A percentile compares a stretch with the other conserved stretches of the same genome.
Conservation (phyloP, 441 rosid genomes). For the Codiaeum variegatum region DNA sequence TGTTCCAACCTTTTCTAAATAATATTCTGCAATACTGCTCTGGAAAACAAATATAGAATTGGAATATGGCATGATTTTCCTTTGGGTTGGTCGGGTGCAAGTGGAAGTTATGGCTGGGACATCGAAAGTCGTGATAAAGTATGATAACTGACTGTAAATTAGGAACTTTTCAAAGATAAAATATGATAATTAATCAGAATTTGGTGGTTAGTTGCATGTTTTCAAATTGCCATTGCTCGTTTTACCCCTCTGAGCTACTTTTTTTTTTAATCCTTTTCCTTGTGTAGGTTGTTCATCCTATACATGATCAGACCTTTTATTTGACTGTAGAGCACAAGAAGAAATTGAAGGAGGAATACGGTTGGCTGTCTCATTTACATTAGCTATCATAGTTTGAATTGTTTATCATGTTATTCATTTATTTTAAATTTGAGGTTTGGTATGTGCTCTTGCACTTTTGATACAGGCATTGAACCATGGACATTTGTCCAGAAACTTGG, state of each 20-base stretch:
- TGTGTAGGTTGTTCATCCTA: constrained; percentile 67
- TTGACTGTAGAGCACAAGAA: constrained; percentile 55
- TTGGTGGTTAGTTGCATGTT: not conserved
- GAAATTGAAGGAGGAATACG: constrained; percentile 79
- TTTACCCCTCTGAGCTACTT: not conserved
- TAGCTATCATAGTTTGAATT: not conserved
- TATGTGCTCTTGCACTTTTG: constrained; percentile 5
- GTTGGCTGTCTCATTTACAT: constrained; percentile 29
- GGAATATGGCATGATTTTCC: not conserved
- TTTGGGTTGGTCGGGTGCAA: not conserved
- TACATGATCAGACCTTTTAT: constrained; percentile 73
- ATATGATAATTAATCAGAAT: not conserved
- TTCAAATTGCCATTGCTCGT: not conserved
- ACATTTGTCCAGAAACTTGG: constrained; percentile 84
- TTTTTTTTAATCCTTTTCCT: constrained; percentile 11
- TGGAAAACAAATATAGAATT: not conserved
- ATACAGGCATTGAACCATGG: constrained; percentile 86
- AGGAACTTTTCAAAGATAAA: not conserved
- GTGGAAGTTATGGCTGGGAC: constrained; percentile 1
- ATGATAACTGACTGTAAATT: not conserved
- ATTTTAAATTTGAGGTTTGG: not conserved
- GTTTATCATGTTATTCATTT: not conserved
- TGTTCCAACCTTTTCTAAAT: not conserved
- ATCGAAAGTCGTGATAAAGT: not conserved
- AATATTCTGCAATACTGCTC: not conserved